Evolutionary conservation across 1,284 basidiomycete genomes (phyloP), one percentile per base, ranked within the genome.

Genomic region (Cutaneotrichosporon sp.): DNA sequence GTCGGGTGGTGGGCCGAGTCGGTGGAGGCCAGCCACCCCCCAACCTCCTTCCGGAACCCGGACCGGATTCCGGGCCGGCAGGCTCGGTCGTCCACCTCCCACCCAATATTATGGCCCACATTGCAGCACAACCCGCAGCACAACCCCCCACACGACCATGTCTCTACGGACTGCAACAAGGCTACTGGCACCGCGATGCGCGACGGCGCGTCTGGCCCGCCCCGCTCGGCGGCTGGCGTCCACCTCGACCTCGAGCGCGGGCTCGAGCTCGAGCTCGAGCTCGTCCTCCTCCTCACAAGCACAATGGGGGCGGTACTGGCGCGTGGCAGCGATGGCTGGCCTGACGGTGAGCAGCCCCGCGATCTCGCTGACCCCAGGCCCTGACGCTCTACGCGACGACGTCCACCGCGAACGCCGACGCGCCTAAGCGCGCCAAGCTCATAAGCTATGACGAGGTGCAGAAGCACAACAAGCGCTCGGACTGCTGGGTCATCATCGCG

Each of bases 401-500:
- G 13, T 24, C 51, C 6, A 38, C 54, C 3, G 27, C 52, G 22
- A 42, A 24, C 46, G 47, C 51, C 25, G 61, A 62, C 20, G 53
- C 53, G 13, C 6, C 14, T n/a, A 38, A 45, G 43, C 14, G n/a
- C n/a, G n/a, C 63, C 94, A 92, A 6, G 87, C 90, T 80, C 22
- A 80, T 84, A 53, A 69, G 79, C 25, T 82, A 74, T 68, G 74
- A 81, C 6, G 84, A 87, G 67, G 82, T 87, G 5, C 79, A 81
- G 69, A 81, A 83, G 70, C 85, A 87, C 74, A 82, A 79, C 64
- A 79, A 71, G 27, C 66, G 68, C 27, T 81, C 83, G 24, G 80
- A 81, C 53, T 92, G 91, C 78, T 95, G 92, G 93, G 89, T 95
- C 64, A 87, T 95, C 69, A 89, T 94, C 66, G 82, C 85, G 34